Evolutionary conservation across 139 green algal species (phyloP), one percentile per base, ranked within the genome.

Genomic region (Monoraphidium neglectum): DNA sequence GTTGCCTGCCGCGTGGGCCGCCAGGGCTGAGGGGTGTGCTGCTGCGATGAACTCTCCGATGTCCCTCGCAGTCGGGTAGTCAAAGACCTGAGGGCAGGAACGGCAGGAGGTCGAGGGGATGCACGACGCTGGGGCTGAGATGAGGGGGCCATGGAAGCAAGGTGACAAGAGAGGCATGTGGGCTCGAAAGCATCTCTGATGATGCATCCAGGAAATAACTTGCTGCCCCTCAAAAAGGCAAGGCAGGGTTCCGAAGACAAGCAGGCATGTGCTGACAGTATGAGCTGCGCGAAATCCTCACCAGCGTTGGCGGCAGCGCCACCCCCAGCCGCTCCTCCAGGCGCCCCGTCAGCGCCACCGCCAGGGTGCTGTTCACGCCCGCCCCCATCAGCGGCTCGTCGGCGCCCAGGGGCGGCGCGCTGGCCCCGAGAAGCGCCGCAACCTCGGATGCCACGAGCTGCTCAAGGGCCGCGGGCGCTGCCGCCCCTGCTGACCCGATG

Each of bases 11-110:
- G 43, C 43, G 68, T 91, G 67, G 28, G 61, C 47, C n/a, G 66
- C 62, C 30, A 83, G 83, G 35, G 93, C 51, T 37, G 77, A 60
- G 28, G 73, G 59, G 33, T 33, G 59, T 53, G 56, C 68, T 18
- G 51, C 38, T 18, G n/a, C n/a, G n/a, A 93, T 68, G 79, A 81
- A 87, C 32, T 47, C 47, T 26, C 69, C 69, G 12, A 93, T 78
- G 43, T 74, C 78, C 36, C 30, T 33, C 1, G 88, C 72, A 24
- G 83, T 87, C 13, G 89, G 87, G 82, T 90, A 87, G 76, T 93
- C 89, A 76, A 93, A 90, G 26, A 77, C 33, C 68, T 81, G 49
- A 12, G 43, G 12, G 8, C 12, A 51, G 8, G 43, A n/a, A n/a
- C n/a, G n/a, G n/a, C n/a, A n/a, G n/a, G n/a, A n/a, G n/a, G n/a